phyloP scores from a whole-genome alignment of 2,329 filamentous ascomycete species.

The Cercospora brassicicola region DNA sequence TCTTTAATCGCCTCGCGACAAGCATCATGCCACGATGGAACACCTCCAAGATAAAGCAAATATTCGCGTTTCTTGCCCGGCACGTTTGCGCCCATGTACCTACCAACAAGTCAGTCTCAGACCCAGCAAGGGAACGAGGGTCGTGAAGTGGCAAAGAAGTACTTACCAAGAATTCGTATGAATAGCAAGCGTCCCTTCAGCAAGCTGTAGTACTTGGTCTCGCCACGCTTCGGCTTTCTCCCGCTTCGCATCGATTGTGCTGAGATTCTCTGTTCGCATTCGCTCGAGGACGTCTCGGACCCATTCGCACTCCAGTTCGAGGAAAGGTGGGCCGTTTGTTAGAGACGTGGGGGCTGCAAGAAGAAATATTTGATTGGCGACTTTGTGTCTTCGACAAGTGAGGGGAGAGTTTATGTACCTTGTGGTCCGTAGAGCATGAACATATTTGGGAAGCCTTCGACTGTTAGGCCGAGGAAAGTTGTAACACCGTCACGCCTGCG shows the following conservation, averaged over 20 bases:
- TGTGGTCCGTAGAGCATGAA: constrained; percentile 32
- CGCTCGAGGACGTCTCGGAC: constrained; percentile 46
- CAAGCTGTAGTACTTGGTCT: background rate
- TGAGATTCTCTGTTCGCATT: constrained; percentile 42
- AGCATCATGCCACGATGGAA: constrained; percentile 9
- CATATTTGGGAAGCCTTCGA: constrained; percentile 39
- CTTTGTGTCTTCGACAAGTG: no score
- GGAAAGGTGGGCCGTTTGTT: constrained; percentile 47
- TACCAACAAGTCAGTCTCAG: background rate
- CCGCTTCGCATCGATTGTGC: constrained; percentile 4
- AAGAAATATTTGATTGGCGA: background rate
- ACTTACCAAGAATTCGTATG: background rate
- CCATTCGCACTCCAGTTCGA: constrained; percentile 49
- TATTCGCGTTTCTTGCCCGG: constrained; percentile 24
- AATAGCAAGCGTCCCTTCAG: background rate
- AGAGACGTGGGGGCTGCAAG: constrained; percentile 40
- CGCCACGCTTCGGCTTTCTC: background rate
- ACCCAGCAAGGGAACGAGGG: no score
- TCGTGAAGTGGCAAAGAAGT: no score
- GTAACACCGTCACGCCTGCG: constrained; percentile 36
- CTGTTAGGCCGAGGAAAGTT: constrained; percentile 42
- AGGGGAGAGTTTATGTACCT: background rate
- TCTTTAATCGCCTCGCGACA: constrained; percentile 6
- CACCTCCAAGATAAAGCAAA: constrained; percentile 29
- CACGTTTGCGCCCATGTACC: background rate